phyloP scores from a whole-genome alignment of 2,329 filamentous ascomycete genomes.

The Penicillium freii region DNA sequence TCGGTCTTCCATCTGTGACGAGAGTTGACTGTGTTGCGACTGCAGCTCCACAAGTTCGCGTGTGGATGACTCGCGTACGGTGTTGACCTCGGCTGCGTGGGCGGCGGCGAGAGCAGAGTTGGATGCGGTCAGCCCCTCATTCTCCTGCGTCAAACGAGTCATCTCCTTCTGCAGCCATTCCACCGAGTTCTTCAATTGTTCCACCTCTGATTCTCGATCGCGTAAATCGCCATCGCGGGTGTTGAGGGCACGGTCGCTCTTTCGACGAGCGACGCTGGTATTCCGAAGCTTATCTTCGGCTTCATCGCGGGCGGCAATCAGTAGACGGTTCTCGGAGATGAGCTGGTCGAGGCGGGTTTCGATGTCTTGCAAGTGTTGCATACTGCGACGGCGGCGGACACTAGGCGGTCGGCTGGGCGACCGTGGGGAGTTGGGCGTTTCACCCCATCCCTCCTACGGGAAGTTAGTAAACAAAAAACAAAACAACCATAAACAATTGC shows the following conservation, averaged over 20 bases:
- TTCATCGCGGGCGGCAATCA: conserved; percentile 68
- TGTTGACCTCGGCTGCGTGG: conserved; percentile 67
- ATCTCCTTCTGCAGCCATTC: conserved; percentile 81
- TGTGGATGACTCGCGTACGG: conserved; percentile 61
- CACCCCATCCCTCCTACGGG: conserved; percentile 83
- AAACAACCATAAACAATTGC: conserved; percentile 14
- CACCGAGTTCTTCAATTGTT: conserved; percentile 73
- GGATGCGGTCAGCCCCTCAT: conserved; percentile 72
- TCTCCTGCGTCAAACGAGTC: conserved; percentile 74
- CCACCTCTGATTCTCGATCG: conserved; percentile 84
- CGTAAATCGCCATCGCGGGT: conserved; percentile 68
- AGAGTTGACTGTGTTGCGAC: conserved; percentile 61
- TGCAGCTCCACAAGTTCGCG: conserved; percentile 69
- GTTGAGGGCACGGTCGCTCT: conserved; percentile 57
- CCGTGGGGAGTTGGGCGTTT: conserved; percentile 77
- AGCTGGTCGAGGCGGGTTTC: conserved; percentile 82
- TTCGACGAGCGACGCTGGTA: conserved; percentile 53
- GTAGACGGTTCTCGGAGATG: conserved; percentile 75
- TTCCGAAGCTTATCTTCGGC: conserved; percentile 65
- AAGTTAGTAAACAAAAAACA: conserved; percentile 30
- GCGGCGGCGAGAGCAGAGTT: conserved; percentile 74
- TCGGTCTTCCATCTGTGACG: conserved; percentile 61
- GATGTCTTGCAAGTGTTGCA: conserved; percentile 87
- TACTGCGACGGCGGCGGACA: conserved; percentile 94
- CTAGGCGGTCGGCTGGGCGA: conserved; percentile 93